These are phyloP conservation scores for Termitomyces sp. DNA, from an alignment of 768 basidiomycete genomes.

Conservation along the genomic window DNA sequence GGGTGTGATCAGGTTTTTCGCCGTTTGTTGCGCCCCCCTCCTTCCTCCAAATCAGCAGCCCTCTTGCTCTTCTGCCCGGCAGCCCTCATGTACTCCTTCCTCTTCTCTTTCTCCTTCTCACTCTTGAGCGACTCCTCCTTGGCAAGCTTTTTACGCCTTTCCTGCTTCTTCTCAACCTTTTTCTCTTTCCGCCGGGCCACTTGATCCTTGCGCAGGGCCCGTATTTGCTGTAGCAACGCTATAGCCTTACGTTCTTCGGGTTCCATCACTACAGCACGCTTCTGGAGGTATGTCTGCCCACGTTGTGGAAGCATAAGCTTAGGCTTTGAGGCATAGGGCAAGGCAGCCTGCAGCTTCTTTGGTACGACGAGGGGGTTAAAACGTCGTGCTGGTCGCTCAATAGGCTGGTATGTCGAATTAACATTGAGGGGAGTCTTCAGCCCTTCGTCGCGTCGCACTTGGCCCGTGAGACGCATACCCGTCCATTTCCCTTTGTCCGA, in stretches of 20 bases:
- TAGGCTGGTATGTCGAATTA: slow-evolving; percentile 85
- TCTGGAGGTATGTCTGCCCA: slow-evolving; percentile 84
- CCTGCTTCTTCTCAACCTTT: slow-evolving; percentile 74
- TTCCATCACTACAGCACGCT: slow-evolving; percentile 92
- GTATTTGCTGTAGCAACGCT: slow-evolving; percentile 89
- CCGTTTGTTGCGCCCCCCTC: slow-evolving; percentile 47
- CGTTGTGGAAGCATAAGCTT: slow-evolving; percentile 75
- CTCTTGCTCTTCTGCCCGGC: slow-evolving; percentile 73
- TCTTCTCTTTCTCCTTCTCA: slow-evolving; percentile 74
- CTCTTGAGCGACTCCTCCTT: slow-evolving; percentile 59
- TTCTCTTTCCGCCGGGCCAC: slow-evolving; percentile 75
- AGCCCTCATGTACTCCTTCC: slow-evolving; percentile 71
- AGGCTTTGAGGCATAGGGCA: slow-evolving; percentile 94
- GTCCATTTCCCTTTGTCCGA: slow-evolving; percentile 81
- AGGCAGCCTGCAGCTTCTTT: slow-evolving; percentile 82
- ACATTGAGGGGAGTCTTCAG: slow-evolving; percentile 75
- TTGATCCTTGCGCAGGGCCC: slow-evolving; percentile 88
- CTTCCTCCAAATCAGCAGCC: slow-evolving; percentile 57
- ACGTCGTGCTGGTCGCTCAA: slow-evolving; percentile 75
- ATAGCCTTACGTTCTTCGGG: slow-evolving; percentile 94
- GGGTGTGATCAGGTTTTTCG: slow-evolving; percentile 33
- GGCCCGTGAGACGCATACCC: slow-evolving; percentile 95
- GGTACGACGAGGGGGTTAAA: slow-evolving; percentile 91
- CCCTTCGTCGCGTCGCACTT: slow-evolving; percentile 83
- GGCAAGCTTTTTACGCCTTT: slow-evolving; percentile 66